Conservation (phyloP, 352 stramenopile genomes). For the Pythium plurisporium region DNA sequence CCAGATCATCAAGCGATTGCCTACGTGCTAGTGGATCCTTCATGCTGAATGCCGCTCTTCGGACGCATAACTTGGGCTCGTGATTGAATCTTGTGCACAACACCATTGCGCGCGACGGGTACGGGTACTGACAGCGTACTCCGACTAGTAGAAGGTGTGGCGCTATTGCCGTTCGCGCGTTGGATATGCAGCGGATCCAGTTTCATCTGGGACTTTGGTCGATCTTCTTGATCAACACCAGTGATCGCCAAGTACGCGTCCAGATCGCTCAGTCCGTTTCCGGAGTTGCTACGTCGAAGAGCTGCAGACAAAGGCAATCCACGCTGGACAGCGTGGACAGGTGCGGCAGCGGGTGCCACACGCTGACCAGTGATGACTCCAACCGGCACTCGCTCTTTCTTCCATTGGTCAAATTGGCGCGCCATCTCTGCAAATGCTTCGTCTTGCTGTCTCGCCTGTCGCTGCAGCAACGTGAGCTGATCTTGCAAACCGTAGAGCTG, state of each 20-base stretch:
- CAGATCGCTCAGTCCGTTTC: background rate
- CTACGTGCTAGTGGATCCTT: too few species aligned
- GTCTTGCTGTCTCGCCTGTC: constrained; percentile 37
- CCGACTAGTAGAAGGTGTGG: background rate
- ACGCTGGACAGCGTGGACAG: background rate
- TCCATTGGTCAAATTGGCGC: constrained; percentile 36
- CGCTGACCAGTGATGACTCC: constrained; percentile 31
- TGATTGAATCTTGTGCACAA: constrained; percentile 49
- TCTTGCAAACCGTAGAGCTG: constrained; percentile 23
- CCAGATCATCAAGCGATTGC: too few species aligned
- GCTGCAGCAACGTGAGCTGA: constrained; percentile 35
- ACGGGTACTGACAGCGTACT: constrained; percentile 12
- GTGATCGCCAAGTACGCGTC: constrained; percentile 24
- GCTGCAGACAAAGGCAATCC: constrained; percentile 6
- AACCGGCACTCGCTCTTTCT: constrained; percentile 24
- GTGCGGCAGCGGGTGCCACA: background rate
- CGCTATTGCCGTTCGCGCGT: constrained; percentile 28
- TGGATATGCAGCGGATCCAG: constrained; percentile 55
- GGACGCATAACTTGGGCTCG: constrained; percentile 51
- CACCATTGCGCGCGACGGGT: constrained; percentile 19
- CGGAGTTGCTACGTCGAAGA: constrained; percentile 16
- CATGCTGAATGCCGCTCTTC: constrained; percentile 28
- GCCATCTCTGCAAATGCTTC: constrained; percentile 33
- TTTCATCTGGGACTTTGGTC: constrained; percentile 50
- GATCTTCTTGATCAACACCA: constrained; percentile 20